Evolutionary conservation across 139 green algal species (phyloP).

Genomic region (Picocystis salinarum): DNA sequence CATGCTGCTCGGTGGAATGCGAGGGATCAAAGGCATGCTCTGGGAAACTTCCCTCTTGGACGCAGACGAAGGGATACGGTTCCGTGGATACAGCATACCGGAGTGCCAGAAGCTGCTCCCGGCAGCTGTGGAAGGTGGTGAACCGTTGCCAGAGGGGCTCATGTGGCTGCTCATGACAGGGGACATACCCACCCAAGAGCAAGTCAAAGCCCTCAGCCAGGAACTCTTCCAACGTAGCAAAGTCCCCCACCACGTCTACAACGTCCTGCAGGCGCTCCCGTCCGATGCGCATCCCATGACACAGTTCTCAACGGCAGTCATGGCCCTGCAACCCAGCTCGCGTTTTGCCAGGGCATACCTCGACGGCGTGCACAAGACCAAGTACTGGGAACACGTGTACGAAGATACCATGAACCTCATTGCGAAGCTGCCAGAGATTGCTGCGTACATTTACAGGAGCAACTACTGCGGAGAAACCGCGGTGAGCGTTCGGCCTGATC

Average conservation of each 20-base stretch:
- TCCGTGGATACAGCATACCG: conserved; percentile 81
- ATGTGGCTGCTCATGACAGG: conserved; percentile 94
- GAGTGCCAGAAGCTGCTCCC: conserved; percentile 73
- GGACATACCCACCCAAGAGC: conserved; percentile 41
- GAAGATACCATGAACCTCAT: conserved; percentile 90
- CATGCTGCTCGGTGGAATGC: conserved; percentile 78
- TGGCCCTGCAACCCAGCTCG: conserved; percentile 49
- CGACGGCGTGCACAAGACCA: conserved; percentile 65
- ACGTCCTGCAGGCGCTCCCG: conserved; percentile 54
- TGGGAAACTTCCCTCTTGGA: conserved; percentile 96
- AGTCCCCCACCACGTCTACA: conserved; percentile 32
- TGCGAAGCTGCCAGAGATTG: conserved; percentile 73
- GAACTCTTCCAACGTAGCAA: conserved; percentile 45
- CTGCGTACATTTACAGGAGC: conserved; percentile 66
- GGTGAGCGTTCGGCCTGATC: conserved; percentile 4
- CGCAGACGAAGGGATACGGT: conserved; percentile 86
- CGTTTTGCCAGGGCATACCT: conserved; percentile 37
- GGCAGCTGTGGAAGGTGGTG: conserved; percentile 31
- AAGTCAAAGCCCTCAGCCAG: conserved; percentile 42
- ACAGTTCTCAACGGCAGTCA: conserved; percentile 45
- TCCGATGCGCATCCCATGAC: conserved; percentile 79
- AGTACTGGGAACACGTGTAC: conserved; percentile 74
- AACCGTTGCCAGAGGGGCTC: conserved; percentile 90
- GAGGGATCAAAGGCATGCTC: conserved; percentile 85
- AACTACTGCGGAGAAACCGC: not conserved